These are phyloP conservation scores for Davidsoniella eucalypti DNA, from an alignment of 2,329 filamentous ascomycete species.

Conservation along the genomic window DNA sequence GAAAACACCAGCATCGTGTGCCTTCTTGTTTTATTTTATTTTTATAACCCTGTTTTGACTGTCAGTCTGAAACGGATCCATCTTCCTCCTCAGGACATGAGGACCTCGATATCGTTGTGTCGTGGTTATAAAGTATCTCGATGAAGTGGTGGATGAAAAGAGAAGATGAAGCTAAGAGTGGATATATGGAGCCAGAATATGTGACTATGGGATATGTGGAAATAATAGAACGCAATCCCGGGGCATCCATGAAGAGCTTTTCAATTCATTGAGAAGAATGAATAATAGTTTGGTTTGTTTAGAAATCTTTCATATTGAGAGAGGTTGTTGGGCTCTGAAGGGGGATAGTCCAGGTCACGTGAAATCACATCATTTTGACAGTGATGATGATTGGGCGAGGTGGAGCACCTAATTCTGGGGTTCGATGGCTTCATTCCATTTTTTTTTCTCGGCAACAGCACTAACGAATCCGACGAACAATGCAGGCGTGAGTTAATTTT, in stretches of 20 bases:
- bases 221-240: conserved; percentile 12
- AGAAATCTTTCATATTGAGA: not conserved
- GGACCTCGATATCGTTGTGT: not conserved
- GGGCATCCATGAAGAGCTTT: not conserved
- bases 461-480: too few relatives aligned
- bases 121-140: not conserved
- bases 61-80: not conserved
- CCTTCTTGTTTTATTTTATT: too few relatives aligned
- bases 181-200: not conserved
- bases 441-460: too few relatives aligned
- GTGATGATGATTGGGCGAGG: conserved; percentile 8
- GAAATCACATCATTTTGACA: conserved; percentile 11
- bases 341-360: conserved; percentile 10
- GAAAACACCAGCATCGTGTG: not conserved
- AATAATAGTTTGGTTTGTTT: not conserved
- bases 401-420: conserved; percentile 8
- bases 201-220: conserved; percentile 7
- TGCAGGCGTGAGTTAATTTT: not conserved
- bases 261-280: not conserved
- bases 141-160: not conserved
- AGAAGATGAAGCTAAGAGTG: conserved; percentile 3
- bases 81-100: not conserved
- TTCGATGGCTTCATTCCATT: not conserved
- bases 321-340: not conserved
- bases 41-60: not conserved